Percentiles rank a stretch among this genome's conserved stretches.
phyloP scores from a whole-genome alignment of 2,329 filamentous ascomycete genomes.

The Colletotrichum sojae region DNA sequence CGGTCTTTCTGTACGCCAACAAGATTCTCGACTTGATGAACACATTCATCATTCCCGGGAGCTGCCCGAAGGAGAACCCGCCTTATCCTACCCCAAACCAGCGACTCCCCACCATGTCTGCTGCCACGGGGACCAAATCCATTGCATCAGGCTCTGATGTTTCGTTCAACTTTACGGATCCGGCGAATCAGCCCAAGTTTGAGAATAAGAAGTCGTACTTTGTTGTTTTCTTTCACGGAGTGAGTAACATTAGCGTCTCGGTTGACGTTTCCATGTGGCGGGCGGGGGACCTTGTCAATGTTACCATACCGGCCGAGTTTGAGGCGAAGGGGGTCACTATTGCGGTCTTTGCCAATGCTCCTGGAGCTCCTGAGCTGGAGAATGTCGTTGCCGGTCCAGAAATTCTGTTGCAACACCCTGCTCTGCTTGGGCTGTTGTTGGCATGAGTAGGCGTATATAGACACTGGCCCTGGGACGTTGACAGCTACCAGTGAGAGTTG shows the following conservation, averaged over 20 bases:
- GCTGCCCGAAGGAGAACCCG: conserved; percentile 1
- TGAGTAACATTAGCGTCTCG: not conserved
- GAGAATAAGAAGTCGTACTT: not conserved
- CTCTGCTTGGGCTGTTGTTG: not conserved
- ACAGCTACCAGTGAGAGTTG: too few species aligned
- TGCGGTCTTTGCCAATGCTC: not conserved
- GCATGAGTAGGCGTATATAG: not conserved
- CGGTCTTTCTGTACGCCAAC: not conserved
- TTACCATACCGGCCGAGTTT: not conserved
- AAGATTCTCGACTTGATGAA: conserved; percentile 7
- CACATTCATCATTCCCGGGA: not conserved
- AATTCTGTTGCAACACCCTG: not conserved
- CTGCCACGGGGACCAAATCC: not conserved
- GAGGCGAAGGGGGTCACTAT: not conserved
- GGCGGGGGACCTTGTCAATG: not conserved
- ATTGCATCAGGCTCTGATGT: not conserved
- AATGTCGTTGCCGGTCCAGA: not conserved
- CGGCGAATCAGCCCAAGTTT: conserved; percentile 1
- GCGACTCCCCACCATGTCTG: not conserved
- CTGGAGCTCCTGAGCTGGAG: not conserved
- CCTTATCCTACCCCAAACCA: not conserved
- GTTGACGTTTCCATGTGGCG: not conserved
- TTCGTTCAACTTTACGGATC: not conserved
- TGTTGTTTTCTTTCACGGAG: conserved; percentile 2
- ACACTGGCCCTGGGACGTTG: not conserved